Evolutionary conservation across 441 rosid genomes (phyloP).

Genomic region (Hura crepitans): DNA sequence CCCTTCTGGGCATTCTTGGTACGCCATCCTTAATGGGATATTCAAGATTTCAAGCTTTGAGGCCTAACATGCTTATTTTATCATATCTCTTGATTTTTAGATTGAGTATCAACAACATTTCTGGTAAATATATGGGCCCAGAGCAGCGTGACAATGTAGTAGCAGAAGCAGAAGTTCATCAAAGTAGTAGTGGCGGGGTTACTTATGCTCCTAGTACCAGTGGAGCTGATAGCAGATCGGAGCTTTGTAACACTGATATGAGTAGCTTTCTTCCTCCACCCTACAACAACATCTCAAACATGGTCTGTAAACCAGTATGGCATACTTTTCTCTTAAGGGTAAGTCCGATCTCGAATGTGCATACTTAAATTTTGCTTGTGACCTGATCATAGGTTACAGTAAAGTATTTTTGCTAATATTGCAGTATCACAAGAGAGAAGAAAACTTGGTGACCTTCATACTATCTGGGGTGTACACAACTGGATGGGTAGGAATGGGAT

Average conservation of each 20-base stretch:
- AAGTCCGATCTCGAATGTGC: slow-evolving; percentile 19
- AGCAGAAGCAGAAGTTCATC: slow-evolving; percentile 8
- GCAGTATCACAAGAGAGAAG: slow-evolving; percentile 68
- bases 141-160: not conserved
- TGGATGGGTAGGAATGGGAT: slow-evolving; percentile 95
- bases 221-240: slow-evolving; percentile 26
- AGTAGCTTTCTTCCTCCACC: slow-evolving; percentile 74
- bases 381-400: too few relatives aligned
- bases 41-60: slow-evolving; percentile 25
- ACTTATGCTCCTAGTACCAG: slow-evolving; percentile 9
- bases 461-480: slow-evolving; percentile 69
- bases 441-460: slow-evolving; percentile 60
- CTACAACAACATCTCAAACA: slow-evolving; percentile 56
- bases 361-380: too few relatives aligned
- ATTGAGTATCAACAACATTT: slow-evolving; percentile 24
- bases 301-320: slow-evolving; percentile 73
- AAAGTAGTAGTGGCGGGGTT: slow-evolving; percentile 6
- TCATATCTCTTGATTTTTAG: slow-evolving; percentile 33
- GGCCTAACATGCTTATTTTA: slow-evolving; percentile 20
- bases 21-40: slow-evolving; percentile 30
- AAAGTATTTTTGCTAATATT: too few relatives aligned
- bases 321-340: slow-evolving; percentile 75
- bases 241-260: slow-evolving; percentile 54
- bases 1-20: too few relatives aligned
- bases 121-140: slow-evolving; percentile 10